A percentile compares a stretch with the other conserved stretches of the same genome.
Evolutionary conservation across 78 protist genomes (phyloP).

Genomic region (Polysphondylium violaceum): DNA sequence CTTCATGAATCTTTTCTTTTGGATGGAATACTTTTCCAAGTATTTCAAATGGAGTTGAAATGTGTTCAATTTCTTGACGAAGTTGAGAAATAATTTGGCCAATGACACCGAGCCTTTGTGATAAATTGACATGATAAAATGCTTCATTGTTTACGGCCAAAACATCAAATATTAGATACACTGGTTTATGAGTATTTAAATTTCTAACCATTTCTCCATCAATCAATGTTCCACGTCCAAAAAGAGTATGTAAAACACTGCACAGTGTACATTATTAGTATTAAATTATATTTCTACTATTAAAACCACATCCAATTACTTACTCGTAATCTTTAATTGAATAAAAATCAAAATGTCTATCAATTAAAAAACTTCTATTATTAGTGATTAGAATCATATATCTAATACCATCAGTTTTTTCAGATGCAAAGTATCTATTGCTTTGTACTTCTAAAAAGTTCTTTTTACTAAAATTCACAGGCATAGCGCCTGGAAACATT

Average conservation of each 20-base stretch:
- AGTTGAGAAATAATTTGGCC: constrained; percentile 1
- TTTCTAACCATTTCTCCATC: constrained; percentile 86
- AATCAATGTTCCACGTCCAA: constrained; percentile 35
- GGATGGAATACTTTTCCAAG: constrained; percentile 31
- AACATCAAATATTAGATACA: constrained; percentile 51
- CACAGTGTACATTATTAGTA: background rate
- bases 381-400: constrained; percentile 33
- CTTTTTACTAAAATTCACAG: constrained; percentile 74
- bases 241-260: background rate
- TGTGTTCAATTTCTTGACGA: background rate
- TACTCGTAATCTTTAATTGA: constrained; percentile 17
- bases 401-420: constrained; percentile 81
- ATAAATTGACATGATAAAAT: background rate
- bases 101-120: constrained; percentile 12
- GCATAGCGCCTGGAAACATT: constrained; percentile 79
- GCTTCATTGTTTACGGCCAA: background rate
- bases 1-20: constrained; percentile 9
- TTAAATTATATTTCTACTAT: too few species aligned
- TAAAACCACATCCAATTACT: too few species aligned
- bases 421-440: constrained; percentile 64
- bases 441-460: constrained; percentile 32
- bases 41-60: constrained; percentile 25
- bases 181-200: constrained; percentile 20
- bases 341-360: constrained; percentile 73
- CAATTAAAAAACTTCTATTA: constrained; percentile 16